These are phyloP conservation scores for Exserohilum rostratum DNA, from an alignment of 2,329 filamentous ascomycete species.

Conservation along the genomic window DNA sequence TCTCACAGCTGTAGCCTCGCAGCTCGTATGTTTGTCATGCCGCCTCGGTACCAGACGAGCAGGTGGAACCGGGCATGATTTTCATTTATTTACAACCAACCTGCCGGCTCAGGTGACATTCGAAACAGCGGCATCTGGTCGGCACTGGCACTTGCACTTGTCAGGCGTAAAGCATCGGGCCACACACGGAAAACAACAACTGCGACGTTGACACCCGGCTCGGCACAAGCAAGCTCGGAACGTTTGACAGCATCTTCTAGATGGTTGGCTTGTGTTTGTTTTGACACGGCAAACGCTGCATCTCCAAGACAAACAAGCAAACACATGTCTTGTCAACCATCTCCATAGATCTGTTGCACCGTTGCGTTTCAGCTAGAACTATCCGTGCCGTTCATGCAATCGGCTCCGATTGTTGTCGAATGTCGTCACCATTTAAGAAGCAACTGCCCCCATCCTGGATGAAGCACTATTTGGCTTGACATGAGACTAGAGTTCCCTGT, in stretches of 20 bases:
- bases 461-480: neutral
- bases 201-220: neutral
- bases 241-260: neutral
- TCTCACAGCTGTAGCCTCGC: conserved; percentile 3
- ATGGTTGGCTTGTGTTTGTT: neutral
- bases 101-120: conserved; percentile 4
- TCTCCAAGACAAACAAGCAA: neutral
- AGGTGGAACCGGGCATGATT: neutral
- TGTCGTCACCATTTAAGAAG: neutral
- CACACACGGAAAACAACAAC: conserved; percentile 2
- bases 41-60: conserved; percentile 2
- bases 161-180: conserved; percentile 5
- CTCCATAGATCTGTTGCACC: neutral
- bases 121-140: neutral
- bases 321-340: neutral
- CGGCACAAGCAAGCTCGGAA: conserved; percentile 10
- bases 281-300: neutral
- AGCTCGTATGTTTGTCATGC: conserved; percentile 17
- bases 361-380: neutral
- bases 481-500: neutral
- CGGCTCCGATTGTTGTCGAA: neutral
- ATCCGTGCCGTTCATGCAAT: neutral
- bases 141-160: conserved; percentile 6
- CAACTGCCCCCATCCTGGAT: neutral
- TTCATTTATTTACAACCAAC: neutral